phyloP scores from a whole-genome alignment of 768 basidiomycete species.

The Multifurca ochricompacta region DNA sequence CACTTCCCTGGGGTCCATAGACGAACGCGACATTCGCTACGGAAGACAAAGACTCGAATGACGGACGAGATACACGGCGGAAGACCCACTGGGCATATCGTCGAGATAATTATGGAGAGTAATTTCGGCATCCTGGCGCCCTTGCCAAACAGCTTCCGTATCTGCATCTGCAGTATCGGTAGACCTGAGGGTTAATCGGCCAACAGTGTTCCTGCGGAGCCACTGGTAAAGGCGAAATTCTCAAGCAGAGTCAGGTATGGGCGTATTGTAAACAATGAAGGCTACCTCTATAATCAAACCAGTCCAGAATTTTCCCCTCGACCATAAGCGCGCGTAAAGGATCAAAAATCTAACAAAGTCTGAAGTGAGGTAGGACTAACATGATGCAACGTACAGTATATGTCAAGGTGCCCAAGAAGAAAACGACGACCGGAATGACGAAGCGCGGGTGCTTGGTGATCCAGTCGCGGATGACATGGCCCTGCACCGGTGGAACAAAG shows the following conservation, averaged over 20 bases:
- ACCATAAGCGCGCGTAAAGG: constrained; percentile 82
- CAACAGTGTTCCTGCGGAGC: constrained; percentile 56
- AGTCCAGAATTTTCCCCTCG: constrained; percentile 70
- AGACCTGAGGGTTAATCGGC: constrained; percentile 34
- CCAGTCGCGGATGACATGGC: constrained; percentile 68
- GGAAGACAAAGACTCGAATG: neutral
- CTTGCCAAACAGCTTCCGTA: constrained; percentile 64
- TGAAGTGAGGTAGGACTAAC: neutral
- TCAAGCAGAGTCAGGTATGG: constrained; percentile 26
- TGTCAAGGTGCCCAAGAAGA: constrained; percentile 82
- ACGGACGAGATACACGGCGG: neutral
- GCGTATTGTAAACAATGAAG: neutral
- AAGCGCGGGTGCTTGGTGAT: constrained; percentile 81
- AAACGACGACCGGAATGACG: constrained; percentile 70
- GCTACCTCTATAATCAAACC: constrained; percentile 74
- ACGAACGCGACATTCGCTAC: constrained; percentile 70
- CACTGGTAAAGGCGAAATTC: constrained; percentile 71
- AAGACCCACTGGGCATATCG: constrained; percentile 61
- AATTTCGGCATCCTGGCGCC: constrained; percentile 69
- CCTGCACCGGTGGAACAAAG: constrained; percentile 60
- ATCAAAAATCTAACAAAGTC: constrained; percentile 69
- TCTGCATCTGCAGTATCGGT: constrained; percentile 20
- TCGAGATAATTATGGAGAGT: constrained; percentile 62
- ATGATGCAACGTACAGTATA: constrained; percentile 55
- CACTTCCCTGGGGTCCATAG: constrained; percentile 79